Evolutionary conservation across 805 yeast species (phyloP).

Genomic region (Teunomyces atbi): DNA sequence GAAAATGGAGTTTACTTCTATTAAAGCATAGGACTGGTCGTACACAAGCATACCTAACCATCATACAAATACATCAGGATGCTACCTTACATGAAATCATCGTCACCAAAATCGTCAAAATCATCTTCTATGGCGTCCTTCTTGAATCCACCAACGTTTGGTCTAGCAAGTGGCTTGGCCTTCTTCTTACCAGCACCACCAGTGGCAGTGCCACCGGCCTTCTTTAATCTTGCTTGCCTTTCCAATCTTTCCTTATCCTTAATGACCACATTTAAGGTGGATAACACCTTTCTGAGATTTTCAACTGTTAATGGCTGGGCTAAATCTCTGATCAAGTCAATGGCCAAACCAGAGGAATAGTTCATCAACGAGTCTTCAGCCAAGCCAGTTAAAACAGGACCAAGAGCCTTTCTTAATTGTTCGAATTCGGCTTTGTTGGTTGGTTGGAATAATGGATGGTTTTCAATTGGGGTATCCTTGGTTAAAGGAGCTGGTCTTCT

Average conservation of each 20-base stretch:
- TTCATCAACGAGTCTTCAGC: slow-evolving; percentile 61
- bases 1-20: slow-evolving; percentile 2
- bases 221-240: slow-evolving; percentile 80
- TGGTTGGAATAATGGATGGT: slow-evolving; percentile 83
- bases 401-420: slow-evolving; percentile 69
- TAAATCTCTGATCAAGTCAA: slow-evolving; percentile 83
- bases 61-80: slow-evolving; percentile 2
- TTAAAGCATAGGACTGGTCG: not conserved
- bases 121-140: slow-evolving; percentile 59
- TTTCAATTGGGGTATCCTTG: slow-evolving; percentile 59
- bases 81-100: slow-evolving; percentile 68
- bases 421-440: slow-evolving; percentile 73
- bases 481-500: slow-evolving; percentile 38
- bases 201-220: slow-evolving; percentile 79
- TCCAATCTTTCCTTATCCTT: slow-evolving; percentile 89
- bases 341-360: slow-evolving; percentile 72
- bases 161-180: slow-evolving; percentile 75
- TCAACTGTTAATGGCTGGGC: slow-evolving; percentile 80
- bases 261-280: slow-evolving; percentile 76
- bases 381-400: slow-evolving; percentile 58
- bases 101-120: slow-evolving; percentile 68
- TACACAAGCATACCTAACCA: not conserved
- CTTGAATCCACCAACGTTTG: slow-evolving; percentile 54
- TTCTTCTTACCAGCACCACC: slow-evolving; percentile 97
- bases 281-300: slow-evolving; percentile 77